Evolutionary conservation across 1,139 yeast species (phyloP).

Genomic region (Candida pseudoviswanathii): DNA sequence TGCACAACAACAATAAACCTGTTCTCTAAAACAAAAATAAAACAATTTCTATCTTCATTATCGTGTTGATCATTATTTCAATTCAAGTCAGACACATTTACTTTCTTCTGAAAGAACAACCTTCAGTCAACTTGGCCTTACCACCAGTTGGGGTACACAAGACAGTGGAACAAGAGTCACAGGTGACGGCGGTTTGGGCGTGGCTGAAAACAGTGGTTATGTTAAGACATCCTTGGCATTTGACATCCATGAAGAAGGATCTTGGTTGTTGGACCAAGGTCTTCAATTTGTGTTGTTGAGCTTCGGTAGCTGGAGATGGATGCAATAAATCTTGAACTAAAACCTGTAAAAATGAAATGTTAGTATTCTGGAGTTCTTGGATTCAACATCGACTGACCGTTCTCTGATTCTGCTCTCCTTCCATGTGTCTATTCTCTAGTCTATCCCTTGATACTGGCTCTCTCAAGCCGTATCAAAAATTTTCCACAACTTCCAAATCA

Average conservation of each 20-base stretch:
- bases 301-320: slow-evolving; percentile 96
- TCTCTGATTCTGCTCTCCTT: background rate
- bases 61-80: background rate
- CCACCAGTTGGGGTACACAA: slow-evolving; percentile 99
- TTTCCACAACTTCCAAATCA: too few species aligned
- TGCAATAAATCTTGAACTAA: slow-evolving; percentile 95
- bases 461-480: too few species aligned
- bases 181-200: slow-evolving; percentile 99
- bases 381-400: too few species aligned
- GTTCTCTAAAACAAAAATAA: too few species aligned
- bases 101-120: slow-evolving; percentile 99
- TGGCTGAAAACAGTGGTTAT: slow-evolving; percentile 99
- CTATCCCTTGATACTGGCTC: too few species aligned
- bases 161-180: slow-evolving; percentile 97
- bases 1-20: too few species aligned
- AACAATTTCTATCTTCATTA: background rate
- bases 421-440: too few species aligned
- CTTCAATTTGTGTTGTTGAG: slow-evolving; percentile 95
- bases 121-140: slow-evolving; percentile 98
- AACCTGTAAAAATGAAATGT: slow-evolving; percentile 48
- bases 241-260: slow-evolving; percentile 98
- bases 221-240: slow-evolving; percentile 98
- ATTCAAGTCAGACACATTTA: slow-evolving; percentile 37
- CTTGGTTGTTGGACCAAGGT: slow-evolving; percentile 96
- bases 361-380: slow-evolving; percentile 3